phyloP scores from a whole-genome alignment of 306 rosid species.

The Cotoneaster glaucophyllus region DNA sequence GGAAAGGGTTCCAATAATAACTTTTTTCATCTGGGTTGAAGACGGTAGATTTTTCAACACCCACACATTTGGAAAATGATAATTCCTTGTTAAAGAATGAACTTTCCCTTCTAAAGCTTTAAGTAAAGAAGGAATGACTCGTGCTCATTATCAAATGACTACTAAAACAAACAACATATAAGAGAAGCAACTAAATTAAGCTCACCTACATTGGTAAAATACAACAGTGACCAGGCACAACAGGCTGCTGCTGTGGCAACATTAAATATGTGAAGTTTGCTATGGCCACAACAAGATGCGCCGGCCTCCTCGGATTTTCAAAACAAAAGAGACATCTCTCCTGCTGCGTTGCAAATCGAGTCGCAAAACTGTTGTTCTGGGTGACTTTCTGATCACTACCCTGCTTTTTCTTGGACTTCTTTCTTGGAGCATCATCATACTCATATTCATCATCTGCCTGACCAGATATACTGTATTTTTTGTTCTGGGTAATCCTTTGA shows the following conservation, averaged over 20 bases:
- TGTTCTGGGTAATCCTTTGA: slow-evolving; percentile 67
- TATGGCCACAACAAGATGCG: slow-evolving; percentile 78
- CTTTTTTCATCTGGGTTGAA: background rate
- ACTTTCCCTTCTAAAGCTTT: background rate
- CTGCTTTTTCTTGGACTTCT: slow-evolving; percentile 54
- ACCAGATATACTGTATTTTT: slow-evolving; percentile 47
- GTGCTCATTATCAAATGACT: background rate
- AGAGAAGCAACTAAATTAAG: slow-evolving; percentile 3
- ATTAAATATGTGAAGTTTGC: slow-evolving; percentile 77
- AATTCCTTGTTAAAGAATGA: background rate
- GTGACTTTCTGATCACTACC: slow-evolving; percentile 46
- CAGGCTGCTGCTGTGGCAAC: slow-evolving; percentile 80
- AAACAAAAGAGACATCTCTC: slow-evolving; percentile 79
- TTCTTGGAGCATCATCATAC: slow-evolving; percentile 57
- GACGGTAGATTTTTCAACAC: background rate
- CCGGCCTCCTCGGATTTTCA: slow-evolving; percentile 71
- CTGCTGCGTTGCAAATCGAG: slow-evolving; percentile 53
- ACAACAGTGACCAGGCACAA: slow-evolving; percentile 89
- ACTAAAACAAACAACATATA: background rate
- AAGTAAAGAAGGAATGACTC: background rate
- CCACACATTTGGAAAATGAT: background rate
- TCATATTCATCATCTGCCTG: slow-evolving; percentile 92
- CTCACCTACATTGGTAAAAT: slow-evolving; percentile 80
- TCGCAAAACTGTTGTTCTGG: slow-evolving; percentile 31
- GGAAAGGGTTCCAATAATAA: background rate